Percentiles rank a stretch among this genome's conserved stretches.
phyloP scores from a whole-genome alignment of 1,284 basidiomycete species.

The Ganoderma resinaceum region DNA sequence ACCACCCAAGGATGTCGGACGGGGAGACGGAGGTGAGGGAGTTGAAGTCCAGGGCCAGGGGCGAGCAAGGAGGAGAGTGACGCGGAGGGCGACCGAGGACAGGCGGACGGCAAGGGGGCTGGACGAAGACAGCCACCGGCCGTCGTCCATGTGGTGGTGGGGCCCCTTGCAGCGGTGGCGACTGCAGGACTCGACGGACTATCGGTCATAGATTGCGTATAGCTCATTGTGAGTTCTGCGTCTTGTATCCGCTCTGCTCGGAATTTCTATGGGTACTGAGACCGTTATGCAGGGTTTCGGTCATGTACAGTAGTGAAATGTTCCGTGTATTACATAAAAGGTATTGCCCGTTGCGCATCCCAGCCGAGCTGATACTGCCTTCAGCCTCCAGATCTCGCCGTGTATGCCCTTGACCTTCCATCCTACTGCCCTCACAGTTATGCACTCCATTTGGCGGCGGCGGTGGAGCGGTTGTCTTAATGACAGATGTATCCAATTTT shows the following conservation, averaged over 20 bases:
- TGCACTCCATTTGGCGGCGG: no score
- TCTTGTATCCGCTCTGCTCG: neutral
- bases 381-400: no score
- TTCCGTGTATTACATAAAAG: neutral
- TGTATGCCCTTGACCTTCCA: no score
- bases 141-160: constrained; percentile 75
- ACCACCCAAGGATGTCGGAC: constrained; percentile 36
- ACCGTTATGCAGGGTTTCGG: neutral
- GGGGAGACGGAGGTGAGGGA: constrained; percentile 22
- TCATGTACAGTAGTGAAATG: neutral
- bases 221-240: neutral
- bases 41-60: constrained; percentile 17
- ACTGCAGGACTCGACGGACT: constrained; percentile 75
- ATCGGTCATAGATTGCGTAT: constrained; percentile 45
- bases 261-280: neutral
- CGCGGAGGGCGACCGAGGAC: constrained; percentile 18
- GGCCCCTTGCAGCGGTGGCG: constrained; percentile 77
- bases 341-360: neutral
- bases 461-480: no score
- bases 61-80: constrained; percentile 22
- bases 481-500: no score
- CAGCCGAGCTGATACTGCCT: neutral
- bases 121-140: constrained; percentile 34
- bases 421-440: no score
- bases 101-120: constrained; percentile 19